Percentiles rank a stretch among this genome's conserved stretches.
phyloP scores from a whole-genome alignment of 73 alveolate species.

The Paramecium pentaurelia region DNA sequence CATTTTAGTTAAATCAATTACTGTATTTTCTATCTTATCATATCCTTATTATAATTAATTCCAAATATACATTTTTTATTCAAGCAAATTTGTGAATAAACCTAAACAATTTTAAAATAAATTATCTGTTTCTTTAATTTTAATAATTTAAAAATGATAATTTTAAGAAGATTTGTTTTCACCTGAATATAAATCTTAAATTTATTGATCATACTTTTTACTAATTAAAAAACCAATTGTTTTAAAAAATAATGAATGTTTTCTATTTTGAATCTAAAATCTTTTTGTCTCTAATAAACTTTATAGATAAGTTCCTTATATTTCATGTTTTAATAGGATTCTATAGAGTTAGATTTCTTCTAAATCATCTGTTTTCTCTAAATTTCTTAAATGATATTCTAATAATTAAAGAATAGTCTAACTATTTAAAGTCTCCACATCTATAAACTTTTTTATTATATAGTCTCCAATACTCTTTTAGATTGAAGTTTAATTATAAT shows the following conservation, averaged over 20 bases:
- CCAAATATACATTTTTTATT: not conserved
- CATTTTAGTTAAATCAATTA: not conserved
- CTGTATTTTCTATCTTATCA: not conserved
- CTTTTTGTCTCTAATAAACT: not conserved
- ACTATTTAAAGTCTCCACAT: not conserved
- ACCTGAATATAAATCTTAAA: not conserved
- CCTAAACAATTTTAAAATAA: not conserved
- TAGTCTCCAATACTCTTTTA: not conserved
- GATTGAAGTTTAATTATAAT: not conserved
- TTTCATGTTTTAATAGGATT: not conserved
- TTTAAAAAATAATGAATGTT: not conserved
- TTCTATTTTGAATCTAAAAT: not conserved
- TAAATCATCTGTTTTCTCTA: not conserved
- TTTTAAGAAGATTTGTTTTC: not conserved
- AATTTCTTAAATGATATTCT: not conserved
- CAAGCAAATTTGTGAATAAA: not conserved
- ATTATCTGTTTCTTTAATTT: not conserved
- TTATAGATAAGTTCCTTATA: not conserved
- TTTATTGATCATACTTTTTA: not conserved
- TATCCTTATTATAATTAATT: not conserved
- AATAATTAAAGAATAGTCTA: not conserved
- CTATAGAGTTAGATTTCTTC: not conserved
- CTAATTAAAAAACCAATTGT: not conserved
- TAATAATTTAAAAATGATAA: not conserved
- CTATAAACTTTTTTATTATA: not conserved